Percentiles rank a stretch among this genome's conserved stretches.
Evolutionary conservation across 768 basidiomycete genomes (phyloP).

Genomic region (Holtermannia corniformis): DNA sequence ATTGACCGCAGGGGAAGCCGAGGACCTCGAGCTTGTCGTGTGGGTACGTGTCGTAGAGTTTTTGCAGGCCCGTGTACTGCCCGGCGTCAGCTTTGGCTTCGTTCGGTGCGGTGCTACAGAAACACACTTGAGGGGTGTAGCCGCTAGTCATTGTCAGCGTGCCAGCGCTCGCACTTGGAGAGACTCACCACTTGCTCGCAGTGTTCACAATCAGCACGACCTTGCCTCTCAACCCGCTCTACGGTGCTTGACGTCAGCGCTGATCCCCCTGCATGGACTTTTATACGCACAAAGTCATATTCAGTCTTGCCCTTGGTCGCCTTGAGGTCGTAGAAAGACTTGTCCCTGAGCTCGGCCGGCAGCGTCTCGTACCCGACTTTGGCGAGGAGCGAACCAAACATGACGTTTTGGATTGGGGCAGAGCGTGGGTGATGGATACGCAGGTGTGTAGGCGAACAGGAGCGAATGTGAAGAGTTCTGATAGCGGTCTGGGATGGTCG

Average conservation of each 20-base stretch:
- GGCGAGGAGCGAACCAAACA: conserved; percentile 6
- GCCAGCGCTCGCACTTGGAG: not conserved
- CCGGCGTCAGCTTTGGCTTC: not conserved
- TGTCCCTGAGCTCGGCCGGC: conserved; percentile 13
- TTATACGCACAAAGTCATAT: conserved; percentile 27
- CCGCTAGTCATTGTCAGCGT: conserved; percentile 21
- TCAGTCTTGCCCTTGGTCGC: conserved; percentile 17
- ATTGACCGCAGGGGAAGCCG: conserved; percentile 92
- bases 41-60: conserved; percentile 70
- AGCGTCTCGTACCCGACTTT: conserved; percentile 34
- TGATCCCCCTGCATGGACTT: not conserved
- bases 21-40: conserved; percentile 65
- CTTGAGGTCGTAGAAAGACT: conserved; percentile 38
- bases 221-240: conserved; percentile 36
- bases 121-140: conserved; percentile 36
- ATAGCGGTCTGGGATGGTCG: too few species aligned
- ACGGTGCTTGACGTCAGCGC: not conserved
- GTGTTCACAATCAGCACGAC: conserved; percentile 42
- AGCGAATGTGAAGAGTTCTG: conserved; percentile 1
- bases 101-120: not conserved
- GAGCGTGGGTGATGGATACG: not conserved
- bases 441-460: too few species aligned
- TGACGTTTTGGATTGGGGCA: not conserved
- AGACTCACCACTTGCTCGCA: conserved; percentile 41
- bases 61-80: conserved; percentile 58